A percentile compares a stretch with the other conserved stretches of the same genome.
These are phyloP conservation scores for Plantago elongata DNA, from an alignment of 257 asterid genomes.

Conservation along the genomic window DNA sequence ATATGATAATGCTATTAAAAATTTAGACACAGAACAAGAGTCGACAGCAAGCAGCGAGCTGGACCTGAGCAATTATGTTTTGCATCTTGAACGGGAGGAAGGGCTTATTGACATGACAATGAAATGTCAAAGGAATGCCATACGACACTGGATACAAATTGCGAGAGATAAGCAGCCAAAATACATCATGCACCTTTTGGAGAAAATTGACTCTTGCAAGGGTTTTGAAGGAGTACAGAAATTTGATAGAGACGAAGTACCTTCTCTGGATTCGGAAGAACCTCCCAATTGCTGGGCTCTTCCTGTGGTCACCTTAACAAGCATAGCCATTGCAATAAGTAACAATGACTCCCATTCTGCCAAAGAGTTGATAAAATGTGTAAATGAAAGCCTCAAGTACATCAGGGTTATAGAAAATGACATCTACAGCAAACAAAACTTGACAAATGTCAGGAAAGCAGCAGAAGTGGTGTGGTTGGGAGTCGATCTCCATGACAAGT, in stretches of 20 bases:
- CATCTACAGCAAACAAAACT: conserved; percentile 34
- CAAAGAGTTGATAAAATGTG: conserved; percentile 41
- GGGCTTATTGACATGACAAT: conserved; percentile 53
- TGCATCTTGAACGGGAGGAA: conserved; percentile 83
- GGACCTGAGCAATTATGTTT: conserved; percentile 50
- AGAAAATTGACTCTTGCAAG: conserved; percentile 33
- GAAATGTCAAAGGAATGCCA: conserved; percentile 41
- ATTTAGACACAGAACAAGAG: conserved; percentile 30
- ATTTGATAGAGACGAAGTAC: conserved; percentile 52
- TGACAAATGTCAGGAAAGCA: conserved; percentile 50
- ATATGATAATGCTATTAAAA: conserved; percentile 14
- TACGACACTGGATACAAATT: conserved; percentile 51
- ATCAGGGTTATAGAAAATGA: conserved; percentile 44
- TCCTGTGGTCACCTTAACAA: conserved; percentile 71
- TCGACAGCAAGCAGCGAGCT: conserved; percentile 25
- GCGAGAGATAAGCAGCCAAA: conserved; percentile 59
- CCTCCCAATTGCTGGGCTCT: conserved; percentile 90
- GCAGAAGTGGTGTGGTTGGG: conserved; percentile 59
- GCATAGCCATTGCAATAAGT: conserved; percentile 65
- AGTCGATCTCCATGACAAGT: conserved; percentile 58
- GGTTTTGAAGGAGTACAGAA: conserved; percentile 53
- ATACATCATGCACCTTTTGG: conserved; percentile 39
- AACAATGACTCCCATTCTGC: conserved; percentile 20
- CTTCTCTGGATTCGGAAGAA: conserved; percentile 46
- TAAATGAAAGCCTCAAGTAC: conserved; percentile 50